Evolutionary conservation across 192 early-diverging fungal genomes (phyloP), one percentile per base, ranked within the genome.

Genomic region (Coemansia sp.): DNA sequence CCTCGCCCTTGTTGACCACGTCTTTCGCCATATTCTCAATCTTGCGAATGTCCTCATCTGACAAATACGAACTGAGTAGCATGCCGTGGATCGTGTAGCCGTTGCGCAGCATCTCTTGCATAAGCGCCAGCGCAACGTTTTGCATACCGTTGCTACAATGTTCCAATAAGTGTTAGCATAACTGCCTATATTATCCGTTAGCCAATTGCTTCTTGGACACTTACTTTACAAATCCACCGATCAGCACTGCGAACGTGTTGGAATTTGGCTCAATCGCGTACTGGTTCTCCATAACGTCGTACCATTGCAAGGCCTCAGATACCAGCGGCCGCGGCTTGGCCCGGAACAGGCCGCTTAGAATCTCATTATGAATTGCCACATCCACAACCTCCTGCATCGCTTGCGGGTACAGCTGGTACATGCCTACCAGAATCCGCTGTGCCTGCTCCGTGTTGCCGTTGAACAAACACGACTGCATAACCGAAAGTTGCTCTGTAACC

Each of bases 381-480:
- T 92, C 88, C 4, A 84, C 86, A 11, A 86, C 70, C 25, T 88
- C 75, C 34, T 78, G 63, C 90, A 92, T 90, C 50, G 91, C 91
- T 23, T 80, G 78, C 3, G 87, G 80, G 61, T 89, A 86, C 59
- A 82, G 78, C 54, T 82, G 84, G 60, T 86, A 81, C 21, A 91
- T 66, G 21, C 88, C 82, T 5, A 80, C 50, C 58, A 93, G 85
- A 31, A 94, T 86, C 20, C 84, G 74, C 57, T 89, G 86, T 10
- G 95, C 95, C 14, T 90, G 83, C 40, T 83, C 84, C 50, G 89
- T 75, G 59, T 90, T 82, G 4, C 92, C 89, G 1, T 88, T 85
- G n/a, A 83, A 66, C 44, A 97, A 64, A 57, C 89, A 91, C 2
- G 90, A 92, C 42, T 92, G 87, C 72, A 94, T 81, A 3, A 91